Evolutionary conservation across 179 eudicot genomes (phyloP).

Genomic region (Vitellaria paradoxa): DNA sequence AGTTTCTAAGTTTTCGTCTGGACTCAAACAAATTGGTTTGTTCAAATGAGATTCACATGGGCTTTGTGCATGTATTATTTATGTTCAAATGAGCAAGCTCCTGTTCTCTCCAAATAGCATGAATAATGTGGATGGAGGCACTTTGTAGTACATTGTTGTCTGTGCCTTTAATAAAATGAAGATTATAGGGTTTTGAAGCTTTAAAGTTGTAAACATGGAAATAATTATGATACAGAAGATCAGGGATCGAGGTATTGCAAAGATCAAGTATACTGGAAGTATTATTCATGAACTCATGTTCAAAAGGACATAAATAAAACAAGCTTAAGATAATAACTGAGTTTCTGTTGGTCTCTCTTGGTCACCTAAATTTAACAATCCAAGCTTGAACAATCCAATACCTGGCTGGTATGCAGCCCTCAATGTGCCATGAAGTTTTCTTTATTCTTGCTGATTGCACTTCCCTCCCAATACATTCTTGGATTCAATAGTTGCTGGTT

Average conservation of each 20-base stretch:
- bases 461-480: background rate
- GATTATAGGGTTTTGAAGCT: background rate
- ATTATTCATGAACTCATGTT: background rate
- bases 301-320: background rate
- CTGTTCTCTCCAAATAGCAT: background rate
- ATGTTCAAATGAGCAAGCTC: constrained; percentile 7
- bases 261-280: too few species aligned
- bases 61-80: background rate
- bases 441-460: background rate
- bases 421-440: background rate
- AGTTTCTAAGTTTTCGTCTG: too few species aligned
- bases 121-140: constrained; percentile 3
- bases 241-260: background rate
- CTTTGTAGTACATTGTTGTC: background rate
- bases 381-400: background rate
- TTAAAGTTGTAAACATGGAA: background rate
- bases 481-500: too few species aligned
- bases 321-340: background rate
- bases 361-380: background rate
- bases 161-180: background rate
- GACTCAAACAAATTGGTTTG: too few species aligned
- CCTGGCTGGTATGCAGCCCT: background rate
- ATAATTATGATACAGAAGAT: background rate
- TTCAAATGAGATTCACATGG: too few species aligned
- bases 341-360: background rate